These are phyloP conservation scores for Cystoderma amianthinum DNA, from an alignment of 768 basidiomycete genomes.

Conservation along the genomic window DNA sequence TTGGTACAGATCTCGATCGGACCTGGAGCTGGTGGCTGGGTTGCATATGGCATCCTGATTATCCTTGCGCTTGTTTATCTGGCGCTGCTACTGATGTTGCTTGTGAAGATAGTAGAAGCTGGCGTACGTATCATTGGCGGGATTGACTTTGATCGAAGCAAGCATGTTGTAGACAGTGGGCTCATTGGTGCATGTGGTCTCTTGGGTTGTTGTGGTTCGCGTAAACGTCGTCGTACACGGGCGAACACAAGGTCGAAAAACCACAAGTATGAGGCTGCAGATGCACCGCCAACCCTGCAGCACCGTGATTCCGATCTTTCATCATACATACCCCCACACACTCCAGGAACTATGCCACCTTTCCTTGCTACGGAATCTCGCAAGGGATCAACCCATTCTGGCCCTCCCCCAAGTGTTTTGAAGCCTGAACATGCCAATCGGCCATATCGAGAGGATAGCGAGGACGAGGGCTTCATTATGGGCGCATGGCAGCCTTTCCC, in stretches of 20 bases:
- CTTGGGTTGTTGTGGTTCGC: slow-evolving; percentile 56
- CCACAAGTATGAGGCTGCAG: slow-evolving; percentile 4
- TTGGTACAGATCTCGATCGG: slow-evolving; percentile 72
- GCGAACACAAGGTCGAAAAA: slow-evolving; percentile 11
- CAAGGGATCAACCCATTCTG: slow-evolving; percentile 47
- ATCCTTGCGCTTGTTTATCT: slow-evolving; percentile 79
- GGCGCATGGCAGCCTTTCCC: slow-evolving; percentile 86
- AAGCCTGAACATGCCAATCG: slow-evolving; percentile 73
- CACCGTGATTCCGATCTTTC: slow-evolving; percentile 37
- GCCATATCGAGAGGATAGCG: slow-evolving; percentile 73
- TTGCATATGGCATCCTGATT: slow-evolving; percentile 87
- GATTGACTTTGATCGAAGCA: slow-evolving; percentile 80
- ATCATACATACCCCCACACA: slow-evolving; percentile 42
- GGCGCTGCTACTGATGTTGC: slow-evolving; percentile 73
- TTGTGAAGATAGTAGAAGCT: slow-evolving; percentile 82
- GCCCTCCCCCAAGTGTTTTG: slow-evolving; percentile 63
- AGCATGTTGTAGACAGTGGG: slow-evolving; percentile 76
- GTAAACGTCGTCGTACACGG: slow-evolving; percentile 26
- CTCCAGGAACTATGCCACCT: slow-evolving; percentile 22
- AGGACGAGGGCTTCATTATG: slow-evolving; percentile 89
- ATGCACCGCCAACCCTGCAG: background rate
- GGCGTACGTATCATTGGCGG: slow-evolving; percentile 69
- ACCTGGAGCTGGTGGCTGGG: slow-evolving; percentile 78
- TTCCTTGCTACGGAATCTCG: slow-evolving; percentile 29
- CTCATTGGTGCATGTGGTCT: slow-evolving; percentile 80